Evolutionary conservation across 768 basidiomycete species (phyloP).

Genomic region (Termitomyces eurrhizus): DNA sequence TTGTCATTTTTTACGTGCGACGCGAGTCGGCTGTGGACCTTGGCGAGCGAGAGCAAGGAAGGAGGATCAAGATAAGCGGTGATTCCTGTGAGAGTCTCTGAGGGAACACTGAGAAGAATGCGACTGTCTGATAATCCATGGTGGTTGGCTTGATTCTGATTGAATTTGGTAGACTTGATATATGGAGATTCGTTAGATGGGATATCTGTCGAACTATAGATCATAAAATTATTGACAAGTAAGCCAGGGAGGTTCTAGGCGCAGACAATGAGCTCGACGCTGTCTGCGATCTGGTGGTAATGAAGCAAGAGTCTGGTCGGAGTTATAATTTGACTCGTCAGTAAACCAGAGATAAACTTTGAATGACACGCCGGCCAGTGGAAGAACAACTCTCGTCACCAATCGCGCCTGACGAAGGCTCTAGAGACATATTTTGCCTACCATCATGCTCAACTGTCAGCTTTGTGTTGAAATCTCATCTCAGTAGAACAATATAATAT

Average conservation of each 20-base stretch:
- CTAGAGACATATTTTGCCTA: no score
- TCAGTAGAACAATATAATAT: no score
- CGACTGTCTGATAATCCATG: slow-evolving; percentile 42
- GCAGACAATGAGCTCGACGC: slow-evolving; percentile 13
- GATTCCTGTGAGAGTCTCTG: slow-evolving; percentile 73
- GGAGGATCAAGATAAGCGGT: slow-evolving; percentile 68
- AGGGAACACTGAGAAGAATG: slow-evolving; percentile 52
- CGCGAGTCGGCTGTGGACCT: slow-evolving; percentile 48
- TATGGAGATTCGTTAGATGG: slow-evolving; percentile 32
- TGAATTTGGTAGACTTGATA: slow-evolving; percentile 27
- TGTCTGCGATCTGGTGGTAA: slow-evolving; percentile 14
- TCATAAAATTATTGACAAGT: slow-evolving; percentile 55
- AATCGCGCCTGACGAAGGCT: no score
- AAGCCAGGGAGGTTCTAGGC: slow-evolving; percentile 1
- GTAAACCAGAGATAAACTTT: no score
- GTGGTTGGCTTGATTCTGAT: slow-evolving; percentile 30
- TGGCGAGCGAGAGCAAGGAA: slow-evolving; percentile 53
- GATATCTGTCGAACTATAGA: slow-evolving; percentile 44
- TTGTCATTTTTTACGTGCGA: slow-evolving; percentile 73
- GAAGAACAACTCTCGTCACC: no score
- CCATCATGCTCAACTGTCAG: no score
- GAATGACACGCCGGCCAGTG: no score
- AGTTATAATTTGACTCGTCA: neutral
- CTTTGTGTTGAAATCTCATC: no score
- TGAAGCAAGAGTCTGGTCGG: neutral